These are phyloP conservation scores for Botryosphaeria dothidea DNA, from an alignment of 2,329 filamentous ascomycete species.

Conservation along the genomic window DNA sequence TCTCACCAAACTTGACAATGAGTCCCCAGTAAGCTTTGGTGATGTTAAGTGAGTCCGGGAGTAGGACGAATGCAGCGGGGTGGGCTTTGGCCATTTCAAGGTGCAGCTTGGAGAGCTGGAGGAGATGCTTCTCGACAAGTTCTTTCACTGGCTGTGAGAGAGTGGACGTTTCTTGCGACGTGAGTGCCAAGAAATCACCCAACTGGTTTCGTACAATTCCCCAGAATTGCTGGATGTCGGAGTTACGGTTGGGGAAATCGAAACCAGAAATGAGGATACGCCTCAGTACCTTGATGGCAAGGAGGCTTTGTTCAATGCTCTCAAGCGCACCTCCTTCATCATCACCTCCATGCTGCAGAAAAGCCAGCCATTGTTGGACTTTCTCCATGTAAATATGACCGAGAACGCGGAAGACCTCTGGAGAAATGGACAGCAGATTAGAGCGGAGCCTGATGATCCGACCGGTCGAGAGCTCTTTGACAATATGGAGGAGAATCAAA, in stretches of 20 bases:
- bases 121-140: slow-evolving; percentile 77
- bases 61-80: slow-evolving; percentile 76
- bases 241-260: slow-evolving; percentile 77
- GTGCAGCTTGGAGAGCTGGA: slow-evolving; percentile 91
- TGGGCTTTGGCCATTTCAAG: slow-evolving; percentile 80
- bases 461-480: slow-evolving; percentile 87
- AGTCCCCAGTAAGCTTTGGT: slow-evolving; percentile 84
- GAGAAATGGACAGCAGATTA: slow-evolving; percentile 74
- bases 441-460: slow-evolving; percentile 73
- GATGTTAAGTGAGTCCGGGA: slow-evolving; percentile 77
- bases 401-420: slow-evolving; percentile 80
- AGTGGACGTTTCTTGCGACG: slow-evolving; percentile 58
- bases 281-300: slow-evolving; percentile 76
- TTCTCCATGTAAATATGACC: slow-evolving; percentile 76
- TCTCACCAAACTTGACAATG: slow-evolving; percentile 73
- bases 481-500: slow-evolving; percentile 76
- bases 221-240: slow-evolving; percentile 80
- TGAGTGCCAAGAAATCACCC: slow-evolving; percentile 69
- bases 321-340: slow-evolving; percentile 61
- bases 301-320: slow-evolving; percentile 74
- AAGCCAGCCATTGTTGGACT: slow-evolving; percentile 67
- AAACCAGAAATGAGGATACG: slow-evolving; percentile 80
- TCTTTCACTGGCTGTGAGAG: slow-evolving; percentile 54
- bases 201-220: slow-evolving; percentile 74
- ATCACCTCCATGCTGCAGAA: slow-evolving; percentile 59